Evolutionary conservation across 805 yeast species (phyloP).

Genomic region (Yamadazyma tumulicola): DNA sequence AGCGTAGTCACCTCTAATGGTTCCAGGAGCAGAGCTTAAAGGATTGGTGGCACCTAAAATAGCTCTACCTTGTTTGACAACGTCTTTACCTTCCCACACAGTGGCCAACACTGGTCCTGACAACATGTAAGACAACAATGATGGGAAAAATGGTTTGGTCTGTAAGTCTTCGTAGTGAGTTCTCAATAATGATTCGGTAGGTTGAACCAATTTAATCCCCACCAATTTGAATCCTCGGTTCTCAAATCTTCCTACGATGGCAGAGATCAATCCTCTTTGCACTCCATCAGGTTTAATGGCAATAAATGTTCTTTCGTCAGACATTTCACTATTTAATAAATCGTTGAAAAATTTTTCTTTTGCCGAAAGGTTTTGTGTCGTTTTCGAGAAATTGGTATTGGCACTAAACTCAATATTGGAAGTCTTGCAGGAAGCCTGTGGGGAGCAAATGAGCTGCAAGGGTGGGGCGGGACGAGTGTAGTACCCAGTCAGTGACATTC

Average conservation of each 20-base stretch:
- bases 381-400: no score
- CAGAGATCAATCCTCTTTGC: conserved; percentile 94
- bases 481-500: no score
- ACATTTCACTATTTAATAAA: conserved; percentile 32
- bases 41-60: conserved; percentile 99
- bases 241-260: conserved; percentile 91
- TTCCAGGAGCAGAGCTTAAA: conserved; percentile 94
- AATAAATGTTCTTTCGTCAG: conserved; percentile 85
- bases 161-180: conserved; percentile 95
- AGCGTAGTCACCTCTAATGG: conserved; percentile 99
- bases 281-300: conserved; percentile 99
- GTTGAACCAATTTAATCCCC: conserved; percentile 86
- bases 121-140: conserved; percentile 91
- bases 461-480: no score
- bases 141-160: conserved; percentile 97
- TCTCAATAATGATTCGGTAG: conserved; percentile 83
- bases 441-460: no score
- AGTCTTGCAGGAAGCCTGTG: no score
- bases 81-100: conserved; percentile 99
- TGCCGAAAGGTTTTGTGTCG: no score
- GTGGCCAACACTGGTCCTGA: conserved; percentile 99
- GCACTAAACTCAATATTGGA: no score
- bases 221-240: conserved; percentile 97
- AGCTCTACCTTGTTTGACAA: conserved; percentile 96
- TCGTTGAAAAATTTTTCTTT: conserved; percentile 9